A percentile compares a stretch with the other conserved stretches of the same genome.
phyloP scores from a whole-genome alignment of 2,329 filamentous ascomycete species.

The Cladosporium sp. region DNA sequence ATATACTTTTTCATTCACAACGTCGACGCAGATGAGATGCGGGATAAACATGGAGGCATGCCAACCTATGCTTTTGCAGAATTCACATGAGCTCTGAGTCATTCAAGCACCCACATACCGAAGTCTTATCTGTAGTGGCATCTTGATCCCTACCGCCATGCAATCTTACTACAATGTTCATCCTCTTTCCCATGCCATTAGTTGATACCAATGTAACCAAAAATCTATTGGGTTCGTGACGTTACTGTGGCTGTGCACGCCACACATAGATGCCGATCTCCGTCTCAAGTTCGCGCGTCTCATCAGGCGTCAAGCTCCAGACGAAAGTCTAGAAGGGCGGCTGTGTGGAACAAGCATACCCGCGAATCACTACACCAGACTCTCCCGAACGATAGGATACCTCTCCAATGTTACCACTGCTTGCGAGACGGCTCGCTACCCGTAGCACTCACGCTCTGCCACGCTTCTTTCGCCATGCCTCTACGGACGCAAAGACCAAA shows the following conservation, averaged over 20 bases:
- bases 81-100: no score
- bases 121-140: no score
- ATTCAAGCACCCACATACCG: no score
- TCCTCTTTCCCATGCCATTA: no score
- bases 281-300: not conserved
- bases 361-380: not conserved
- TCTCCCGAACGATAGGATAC: not conserved
- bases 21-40: not conserved
- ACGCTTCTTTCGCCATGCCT: not conserved
- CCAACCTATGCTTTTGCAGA: not conserved
- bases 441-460: not conserved
- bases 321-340: slow-evolving; percentile 4
- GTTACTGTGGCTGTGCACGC: not conserved
- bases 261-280: not conserved
- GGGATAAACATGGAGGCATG: not conserved
- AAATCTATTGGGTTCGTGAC: no score
- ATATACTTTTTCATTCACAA: not conserved
- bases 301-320: not conserved
- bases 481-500: not conserved
- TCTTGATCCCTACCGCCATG: no score
- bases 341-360: not conserved
- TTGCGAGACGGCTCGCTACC: not conserved
- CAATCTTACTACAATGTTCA: no score
- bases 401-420: slow-evolving; percentile 1
- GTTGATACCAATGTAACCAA: no score